phyloP scores from a whole-genome alignment of 2,329 filamentous ascomycete genomes.

The Apiospora koreana region DNA sequence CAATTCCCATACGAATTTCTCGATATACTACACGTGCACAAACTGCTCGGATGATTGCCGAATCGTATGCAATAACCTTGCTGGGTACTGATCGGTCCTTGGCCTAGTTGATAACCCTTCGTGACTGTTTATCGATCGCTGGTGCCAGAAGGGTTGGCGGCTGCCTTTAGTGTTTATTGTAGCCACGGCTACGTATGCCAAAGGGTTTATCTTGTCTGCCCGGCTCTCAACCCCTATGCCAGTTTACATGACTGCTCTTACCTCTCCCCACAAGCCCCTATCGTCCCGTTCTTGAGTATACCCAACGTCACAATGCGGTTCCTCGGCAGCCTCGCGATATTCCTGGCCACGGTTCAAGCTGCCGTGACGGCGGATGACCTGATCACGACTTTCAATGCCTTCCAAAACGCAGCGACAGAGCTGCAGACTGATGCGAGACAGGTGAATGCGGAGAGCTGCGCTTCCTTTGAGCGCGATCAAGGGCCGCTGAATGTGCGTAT shows the following conservation, averaged over 20 bases:
- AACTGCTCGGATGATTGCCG: not conserved
- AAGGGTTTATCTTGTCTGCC: not conserved
- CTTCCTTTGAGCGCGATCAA: not conserved
- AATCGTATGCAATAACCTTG: not conserved
- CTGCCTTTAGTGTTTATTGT: not conserved
- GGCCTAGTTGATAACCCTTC: not conserved
- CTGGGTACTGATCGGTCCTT: not conserved
- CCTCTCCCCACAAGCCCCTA: not conserved
- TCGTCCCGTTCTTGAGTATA: too few species aligned
- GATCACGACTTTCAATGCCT: not conserved
- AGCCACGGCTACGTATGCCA: not conserved
- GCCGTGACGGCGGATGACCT: not conserved
- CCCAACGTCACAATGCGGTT: not conserved
- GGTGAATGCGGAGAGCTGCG: not conserved
- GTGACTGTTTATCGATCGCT: not conserved
- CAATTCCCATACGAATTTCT: not conserved
- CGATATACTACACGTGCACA: not conserved
- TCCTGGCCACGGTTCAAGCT: not conserved
- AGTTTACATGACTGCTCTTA: not conserved
- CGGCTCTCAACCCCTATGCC: not conserved
- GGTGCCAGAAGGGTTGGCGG: not conserved
- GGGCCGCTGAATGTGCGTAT: not conserved
- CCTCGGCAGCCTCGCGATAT: not conserved
- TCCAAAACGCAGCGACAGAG: not conserved
- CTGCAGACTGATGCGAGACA: not conserved